These are phyloP conservation scores for Monascus purpureus DNA, from an alignment of 495 filamentous ascomycete species.

Conservation along the genomic window DNA sequence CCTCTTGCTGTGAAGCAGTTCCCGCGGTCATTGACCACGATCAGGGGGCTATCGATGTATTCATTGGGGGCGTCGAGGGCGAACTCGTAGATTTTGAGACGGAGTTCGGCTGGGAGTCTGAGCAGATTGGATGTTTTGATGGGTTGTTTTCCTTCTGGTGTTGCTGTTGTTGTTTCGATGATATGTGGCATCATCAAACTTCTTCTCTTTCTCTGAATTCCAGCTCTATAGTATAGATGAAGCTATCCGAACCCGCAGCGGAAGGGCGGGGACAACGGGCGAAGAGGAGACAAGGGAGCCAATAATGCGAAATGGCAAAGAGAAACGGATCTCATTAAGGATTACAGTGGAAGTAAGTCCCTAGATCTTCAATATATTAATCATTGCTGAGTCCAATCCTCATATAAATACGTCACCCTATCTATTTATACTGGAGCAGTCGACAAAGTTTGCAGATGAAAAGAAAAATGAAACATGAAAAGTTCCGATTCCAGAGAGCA, in stretches of 20 bases:
- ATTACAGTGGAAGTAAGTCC: too few species aligned
- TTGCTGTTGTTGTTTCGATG: neutral
- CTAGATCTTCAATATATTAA: too few species aligned
- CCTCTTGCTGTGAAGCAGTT: constrained; percentile 18
- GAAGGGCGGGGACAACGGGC: too few species aligned
- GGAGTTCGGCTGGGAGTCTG: constrained; percentile 23
- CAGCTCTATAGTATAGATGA: too few species aligned
- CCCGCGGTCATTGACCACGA: constrained; percentile 22
- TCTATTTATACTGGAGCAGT: neutral
- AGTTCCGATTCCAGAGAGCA: neutral
- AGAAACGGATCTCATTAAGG: too few species aligned
- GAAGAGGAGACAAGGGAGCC: too few species aligned
- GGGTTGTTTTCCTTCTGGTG: neutral
- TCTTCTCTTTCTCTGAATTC: too few species aligned
- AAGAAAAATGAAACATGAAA: constrained; percentile 1
- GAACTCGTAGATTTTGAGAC: constrained; percentile 29
- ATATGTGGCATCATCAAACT: too few species aligned
- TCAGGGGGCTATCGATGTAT: constrained; percentile 20
- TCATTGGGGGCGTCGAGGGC: constrained; percentile 23
- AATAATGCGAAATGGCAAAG: too few species aligned
- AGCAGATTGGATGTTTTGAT: constrained; percentile 7
- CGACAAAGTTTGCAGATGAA: neutral
- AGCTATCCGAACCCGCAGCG: too few species aligned
- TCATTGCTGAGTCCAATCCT: too few species aligned
- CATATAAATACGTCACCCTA: too few species aligned